Evolutionary conservation across 2,329 filamentous ascomycete species (phyloP).

Genomic region (Rhytidhysteron rufulum): DNA sequence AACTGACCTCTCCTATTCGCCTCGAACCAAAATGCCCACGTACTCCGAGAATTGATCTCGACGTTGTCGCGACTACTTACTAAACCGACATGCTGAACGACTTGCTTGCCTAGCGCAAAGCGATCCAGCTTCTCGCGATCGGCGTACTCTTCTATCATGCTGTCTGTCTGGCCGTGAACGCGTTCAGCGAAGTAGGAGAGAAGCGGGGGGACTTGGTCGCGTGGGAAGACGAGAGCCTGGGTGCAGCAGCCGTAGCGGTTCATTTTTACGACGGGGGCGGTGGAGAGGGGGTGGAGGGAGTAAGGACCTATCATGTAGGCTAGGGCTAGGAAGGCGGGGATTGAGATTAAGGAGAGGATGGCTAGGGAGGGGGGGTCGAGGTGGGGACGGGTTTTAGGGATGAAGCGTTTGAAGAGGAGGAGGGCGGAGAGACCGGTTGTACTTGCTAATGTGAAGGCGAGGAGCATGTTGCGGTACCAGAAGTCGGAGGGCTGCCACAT

Average conservation of each 20-base stretch:
- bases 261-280: conserved; percentile 8
- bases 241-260: conserved; percentile 29
- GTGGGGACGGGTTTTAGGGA: neutral
- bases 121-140: conserved; percentile 3
- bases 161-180: conserved; percentile 14
- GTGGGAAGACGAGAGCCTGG: conserved; percentile 30
- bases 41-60: conserved; percentile 3
- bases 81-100: conserved; percentile 15
- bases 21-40: conserved; percentile 3
- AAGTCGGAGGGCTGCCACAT: conserved; percentile 16
- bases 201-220: conserved; percentile 7
- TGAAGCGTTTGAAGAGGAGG: neutral
- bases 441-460: conserved; percentile 14
- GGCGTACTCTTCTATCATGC: conserved; percentile 13
- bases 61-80: conserved; percentile 9
- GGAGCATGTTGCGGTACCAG: conserved; percentile 7
- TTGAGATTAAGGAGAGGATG: conserved; percentile 3
- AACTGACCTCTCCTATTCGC: neutral
- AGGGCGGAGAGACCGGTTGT: conserved; percentile 2
- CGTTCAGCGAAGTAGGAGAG: conserved; percentile 8
- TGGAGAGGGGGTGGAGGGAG: conserved; percentile 8
- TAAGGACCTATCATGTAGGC: conserved; percentile 13
- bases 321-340: conserved; percentile 11
- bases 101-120: conserved; percentile 12
- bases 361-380: conserved; percentile 6